phyloP scores from a whole-genome alignment of 345 rosid species.

The Pugionium cornutum region DNA sequence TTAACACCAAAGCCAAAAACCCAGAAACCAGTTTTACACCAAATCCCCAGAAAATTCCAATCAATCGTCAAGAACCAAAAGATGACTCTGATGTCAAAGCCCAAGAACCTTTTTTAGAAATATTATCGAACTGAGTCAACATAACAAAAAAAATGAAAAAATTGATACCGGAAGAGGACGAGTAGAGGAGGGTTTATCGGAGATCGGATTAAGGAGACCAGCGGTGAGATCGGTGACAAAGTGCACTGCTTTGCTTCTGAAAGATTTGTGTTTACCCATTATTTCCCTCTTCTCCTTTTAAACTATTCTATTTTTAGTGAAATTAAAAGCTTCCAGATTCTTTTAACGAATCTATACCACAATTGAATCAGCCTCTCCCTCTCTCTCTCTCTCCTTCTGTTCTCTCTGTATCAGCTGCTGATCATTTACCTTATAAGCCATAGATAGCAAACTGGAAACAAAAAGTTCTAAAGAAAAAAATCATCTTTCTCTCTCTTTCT shows the following conservation, averaged over 20 bases:
- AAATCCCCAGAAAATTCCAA: slow-evolving; percentile 9
- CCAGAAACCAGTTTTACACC: background rate
- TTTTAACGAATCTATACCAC: slow-evolving; percentile 26
- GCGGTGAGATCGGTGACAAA: slow-evolving; percentile 95
- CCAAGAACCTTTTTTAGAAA: slow-evolving; percentile 17
- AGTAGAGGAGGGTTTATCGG: slow-evolving; percentile 68
- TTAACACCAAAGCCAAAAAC: background rate
- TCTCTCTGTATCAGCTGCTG: slow-evolving; percentile 16
- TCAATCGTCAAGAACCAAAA: slow-evolving; percentile 13
- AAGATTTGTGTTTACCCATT: slow-evolving; percentile 70
- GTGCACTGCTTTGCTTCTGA: slow-evolving; percentile 90
- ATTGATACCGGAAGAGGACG: slow-evolving; percentile 41
- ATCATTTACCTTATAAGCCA: slow-evolving; percentile 28
- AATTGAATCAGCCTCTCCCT: slow-evolving; percentile 4
- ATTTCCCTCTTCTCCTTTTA: background rate
- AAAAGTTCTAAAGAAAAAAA: background rate
- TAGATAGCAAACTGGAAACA: slow-evolving; percentile 15
- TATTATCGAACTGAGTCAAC: background rate
- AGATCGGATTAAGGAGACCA: slow-evolving; percentile 89
- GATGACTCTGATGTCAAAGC: slow-evolving; percentile 13
- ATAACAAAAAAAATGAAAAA: slow-evolving; percentile 15
- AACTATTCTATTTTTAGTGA: slow-evolving; percentile 32
- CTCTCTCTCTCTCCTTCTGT: background rate
- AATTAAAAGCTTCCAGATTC: slow-evolving; percentile 28
- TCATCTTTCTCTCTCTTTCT: slow-evolving; percentile 8